These are phyloP conservation scores for Chenopodium quinoa DNA, from an alignment of 148 eudicot genomes.

Conservation along the genomic window DNA sequence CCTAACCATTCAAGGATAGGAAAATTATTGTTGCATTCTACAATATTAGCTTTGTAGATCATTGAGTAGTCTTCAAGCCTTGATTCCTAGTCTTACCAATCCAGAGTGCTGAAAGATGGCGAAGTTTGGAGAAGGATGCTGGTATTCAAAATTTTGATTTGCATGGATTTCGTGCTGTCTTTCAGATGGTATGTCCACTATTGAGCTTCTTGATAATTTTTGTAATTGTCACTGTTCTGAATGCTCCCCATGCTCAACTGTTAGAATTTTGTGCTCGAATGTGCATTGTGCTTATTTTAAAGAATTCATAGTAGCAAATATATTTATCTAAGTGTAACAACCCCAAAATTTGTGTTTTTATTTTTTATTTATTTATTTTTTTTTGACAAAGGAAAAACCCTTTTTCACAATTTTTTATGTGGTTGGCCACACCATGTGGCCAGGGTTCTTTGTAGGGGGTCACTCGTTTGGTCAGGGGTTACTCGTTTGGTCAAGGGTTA, in stretches of 20 bases:
- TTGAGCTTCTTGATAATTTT: neutral
- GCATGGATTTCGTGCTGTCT: slow-evolving; percentile 92
- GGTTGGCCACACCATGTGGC: too few relatives aligned
- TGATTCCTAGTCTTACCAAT: neutral
- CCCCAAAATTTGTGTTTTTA: too few relatives aligned
- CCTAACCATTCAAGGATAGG: neutral
- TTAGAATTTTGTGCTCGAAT: neutral
- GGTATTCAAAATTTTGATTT: slow-evolving; percentile 83
- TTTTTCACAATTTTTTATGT: too few relatives aligned
- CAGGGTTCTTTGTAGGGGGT: too few relatives aligned
- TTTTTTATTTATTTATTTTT: too few relatives aligned
- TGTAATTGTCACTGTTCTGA: neutral
- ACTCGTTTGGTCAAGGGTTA: too few relatives aligned
- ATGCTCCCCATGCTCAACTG: neutral
- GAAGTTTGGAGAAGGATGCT: slow-evolving; percentile 53
- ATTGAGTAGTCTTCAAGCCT: neutral
- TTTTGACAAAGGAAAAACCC: too few relatives aligned
- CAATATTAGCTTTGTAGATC: slow-evolving; percentile 1
- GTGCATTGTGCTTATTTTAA: too few relatives aligned
- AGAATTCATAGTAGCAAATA: too few relatives aligned
- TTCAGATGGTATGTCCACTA: slow-evolving; percentile 66
- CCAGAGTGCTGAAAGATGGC: slow-evolving; percentile 96
- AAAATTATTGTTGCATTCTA: neutral
- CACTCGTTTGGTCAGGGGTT: too few relatives aligned
- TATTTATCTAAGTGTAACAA: too few relatives aligned